phyloP scores from a whole-genome alignment of 2,329 filamentous ascomycete species.

The Mollisia scopiformis region DNA sequence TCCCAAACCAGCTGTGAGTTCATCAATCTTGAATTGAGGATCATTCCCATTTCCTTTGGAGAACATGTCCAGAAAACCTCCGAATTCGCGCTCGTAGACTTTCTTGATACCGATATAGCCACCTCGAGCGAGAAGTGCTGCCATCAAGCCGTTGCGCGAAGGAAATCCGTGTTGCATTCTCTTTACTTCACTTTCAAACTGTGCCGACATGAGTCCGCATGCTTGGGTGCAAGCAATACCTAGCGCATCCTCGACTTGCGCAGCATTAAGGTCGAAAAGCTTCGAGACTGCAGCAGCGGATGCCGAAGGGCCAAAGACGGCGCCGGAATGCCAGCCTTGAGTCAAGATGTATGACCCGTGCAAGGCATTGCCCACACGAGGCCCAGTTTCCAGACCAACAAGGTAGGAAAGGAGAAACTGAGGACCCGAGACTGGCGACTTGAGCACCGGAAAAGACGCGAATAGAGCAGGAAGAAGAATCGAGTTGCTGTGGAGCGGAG shows the following conservation, averaged over 20 bases:
- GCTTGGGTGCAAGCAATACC: conserved; percentile 30
- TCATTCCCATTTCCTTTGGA: conserved; percentile 34
- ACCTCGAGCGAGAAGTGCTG: conserved; percentile 40
- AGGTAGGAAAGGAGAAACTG: conserved; percentile 41
- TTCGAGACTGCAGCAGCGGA: conserved; percentile 23
- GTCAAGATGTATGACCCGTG: conserved; percentile 43
- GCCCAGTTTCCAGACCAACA: conserved; percentile 45
- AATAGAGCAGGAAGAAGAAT: conserved; percentile 45
- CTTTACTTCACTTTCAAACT: conserved; percentile 46
- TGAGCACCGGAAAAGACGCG: conserved; percentile 32
- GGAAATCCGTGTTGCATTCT: conserved; percentile 51
- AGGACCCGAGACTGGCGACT: conserved; percentile 23
- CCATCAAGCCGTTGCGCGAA: conserved; percentile 46
- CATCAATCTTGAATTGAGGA: conserved; percentile 33
- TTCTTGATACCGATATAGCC: conserved; percentile 47
- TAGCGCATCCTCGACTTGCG: conserved; percentile 25
- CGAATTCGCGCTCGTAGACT: conserved; percentile 45
- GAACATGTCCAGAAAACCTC: conserved; percentile 46
- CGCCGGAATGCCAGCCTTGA: conserved; percentile 34
- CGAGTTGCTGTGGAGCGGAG: conserved; percentile 43
- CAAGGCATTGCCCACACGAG: conserved; percentile 41
- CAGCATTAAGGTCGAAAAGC: conserved; percentile 18
- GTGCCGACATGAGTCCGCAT: conserved; percentile 28
- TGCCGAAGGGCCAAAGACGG: conserved; percentile 24
- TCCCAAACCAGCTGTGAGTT: conserved; percentile 39